Evolutionary conservation across 129 eudicot species (phyloP), one percentile per base, ranked within the genome.

Genomic region (Flaveria brownii): DNA sequence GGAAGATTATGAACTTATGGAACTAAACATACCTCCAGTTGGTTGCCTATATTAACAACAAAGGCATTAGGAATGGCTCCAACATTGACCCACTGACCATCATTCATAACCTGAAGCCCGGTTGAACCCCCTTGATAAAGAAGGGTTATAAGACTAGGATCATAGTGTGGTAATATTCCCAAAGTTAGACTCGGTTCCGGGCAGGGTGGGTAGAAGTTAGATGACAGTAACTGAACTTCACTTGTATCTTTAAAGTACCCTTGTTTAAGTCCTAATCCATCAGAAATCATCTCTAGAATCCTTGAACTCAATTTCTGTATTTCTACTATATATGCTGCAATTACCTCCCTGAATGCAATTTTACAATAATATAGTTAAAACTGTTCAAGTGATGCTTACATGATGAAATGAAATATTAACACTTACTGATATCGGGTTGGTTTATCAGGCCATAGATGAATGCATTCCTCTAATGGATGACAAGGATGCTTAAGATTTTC

Each of bases 171-270:
- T 57, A 82, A 36, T 65, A 88, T 39, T 51, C 96, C 96, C 76
- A 90, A 51, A 10, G 96, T 83, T 49, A 85, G 70, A 78, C 86
- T 93, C 23, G 98, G 98, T 77, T 90, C 89, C 3, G 98, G 96
- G 79, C 98, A 90, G 0, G 92, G 91, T 0, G 95, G 98, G 78
- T 93, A 93, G 75, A 77, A 71, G 74, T 84, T 86, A 0, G 79
- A 81, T 2, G 86, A 73, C 76, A 93, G 41, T 68, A 90, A 63
- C 41, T 83, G 92, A 26, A 80, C 80, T 72, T 84, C 86, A 62
- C 96, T 81, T n/a, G 56, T 56, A 65, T 70, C 80, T 2, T 80
- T 72, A 42, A 93, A 83, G 54, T 71, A 86, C 1, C 87, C 87
- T 2, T 41, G 56, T 41, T 88, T 86, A 10, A 90, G 85, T 73